Evolutionary conservation across 2,329 filamentous ascomycete species (phyloP), one percentile per base, ranked within the genome.

Genomic region (Westerdykella aurantiaca): DNA sequence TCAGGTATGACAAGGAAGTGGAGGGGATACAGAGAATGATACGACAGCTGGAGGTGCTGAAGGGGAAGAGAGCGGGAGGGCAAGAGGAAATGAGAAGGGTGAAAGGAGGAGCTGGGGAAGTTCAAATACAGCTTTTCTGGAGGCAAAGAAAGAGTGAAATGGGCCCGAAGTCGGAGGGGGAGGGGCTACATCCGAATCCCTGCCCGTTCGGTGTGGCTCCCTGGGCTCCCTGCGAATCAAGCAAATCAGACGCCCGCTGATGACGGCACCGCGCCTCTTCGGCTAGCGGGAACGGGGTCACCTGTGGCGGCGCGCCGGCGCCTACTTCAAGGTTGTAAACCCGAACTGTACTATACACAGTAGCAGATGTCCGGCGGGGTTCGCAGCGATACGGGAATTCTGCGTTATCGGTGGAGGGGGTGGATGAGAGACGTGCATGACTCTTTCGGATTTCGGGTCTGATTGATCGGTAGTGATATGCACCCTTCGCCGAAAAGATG

Each of bases 191-290:
- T n/a, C 13, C 34, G 37, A 41, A 4, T 35, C n/a, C 46, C 39
- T 23, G 43, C 43, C 38, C 42, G 34, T 42, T 4, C 10, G 31
- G 10, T 33, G 31, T n/a, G n/a, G n/a, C n/a, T 33, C 31, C 31
- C 31, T n/a, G 31, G n/a, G 33, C 33, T 35, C 33, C 33, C 49
- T 42, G 51, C 56, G 51, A 58, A 60, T 60, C 53, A 58, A 39
- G 46, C 33, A 31, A 48, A n/a, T n/a, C n/a, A n/a, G n/a, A n/a
- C n/a, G n/a, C n/a, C 47, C 21, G 43, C 25, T 55, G 51, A 61
- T 61, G 53, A 59, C 52, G 43, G 54, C 25, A 37, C 22, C 37
- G 37, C 22, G 23, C 23, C 23, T 25, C 34, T 39, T 51, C 50
- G 47, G 47, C 46, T 48, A 42, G 40, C 46, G 41, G 18, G 43